phyloP scores from a whole-genome alignment of 2,329 filamentous ascomycete species.

The Triangularia setosa region DNA sequence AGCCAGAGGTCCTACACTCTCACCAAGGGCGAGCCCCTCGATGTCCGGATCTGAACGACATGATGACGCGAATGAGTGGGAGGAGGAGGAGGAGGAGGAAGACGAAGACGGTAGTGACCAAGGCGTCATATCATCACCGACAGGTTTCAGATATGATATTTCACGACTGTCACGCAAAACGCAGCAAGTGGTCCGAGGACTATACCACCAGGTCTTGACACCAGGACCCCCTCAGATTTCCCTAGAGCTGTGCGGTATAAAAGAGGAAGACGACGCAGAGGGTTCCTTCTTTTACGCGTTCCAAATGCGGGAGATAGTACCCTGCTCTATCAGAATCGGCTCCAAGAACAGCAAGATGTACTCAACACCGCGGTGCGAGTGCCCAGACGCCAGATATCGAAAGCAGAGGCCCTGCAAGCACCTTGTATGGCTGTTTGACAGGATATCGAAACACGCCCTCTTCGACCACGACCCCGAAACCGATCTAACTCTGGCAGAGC shows the following conservation, averaged over 20 bases:
- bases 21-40: slow-evolving; percentile 11
- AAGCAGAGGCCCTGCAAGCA: slow-evolving; percentile 43
- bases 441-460: slow-evolving; percentile 46
- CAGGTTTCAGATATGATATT: slow-evolving; percentile 40
- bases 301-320: slow-evolving; percentile 52
- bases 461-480: slow-evolving; percentile 36
- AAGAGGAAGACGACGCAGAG: slow-evolving; percentile 32
- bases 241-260: slow-evolving; percentile 44
- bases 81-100: slow-evolving; percentile 31
- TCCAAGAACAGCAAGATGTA: slow-evolving; percentile 35
- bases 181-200: slow-evolving; percentile 39
- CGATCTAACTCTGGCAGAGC: slow-evolving; percentile 40
- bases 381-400: slow-evolving; percentile 28
- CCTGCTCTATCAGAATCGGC: slow-evolving; percentile 49
- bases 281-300: slow-evolving; percentile 49
- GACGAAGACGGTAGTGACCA: slow-evolving; percentile 30
- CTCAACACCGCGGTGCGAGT: slow-evolving; percentile 45
- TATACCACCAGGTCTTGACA: slow-evolving; percentile 33
- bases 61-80: slow-evolving; percentile 25
- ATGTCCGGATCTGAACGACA: slow-evolving; percentile 6
- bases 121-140: slow-evolving; percentile 35
- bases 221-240: slow-evolving; percentile 46
- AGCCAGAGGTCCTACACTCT: slow-evolving; percentile 29
- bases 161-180: slow-evolving; percentile 37
- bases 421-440: slow-evolving; percentile 53